Base-by-base conservation (phyloP, 2,329 filamentous ascomycete species). In the Colletotrichum spaethianum region DNA sequence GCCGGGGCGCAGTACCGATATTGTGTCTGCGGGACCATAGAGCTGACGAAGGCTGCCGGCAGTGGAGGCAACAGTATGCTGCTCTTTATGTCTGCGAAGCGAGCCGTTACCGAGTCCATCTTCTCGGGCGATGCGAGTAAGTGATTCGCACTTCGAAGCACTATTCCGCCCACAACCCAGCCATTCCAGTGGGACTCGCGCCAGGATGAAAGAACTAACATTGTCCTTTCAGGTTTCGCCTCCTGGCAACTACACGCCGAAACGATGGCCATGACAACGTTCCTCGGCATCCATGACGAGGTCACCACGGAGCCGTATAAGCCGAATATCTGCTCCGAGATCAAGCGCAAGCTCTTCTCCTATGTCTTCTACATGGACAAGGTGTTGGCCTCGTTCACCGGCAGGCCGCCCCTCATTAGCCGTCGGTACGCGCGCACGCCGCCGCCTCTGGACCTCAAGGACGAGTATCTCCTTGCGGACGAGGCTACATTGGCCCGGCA, bases 321-420 rank as follows among this genome's bases (percentile, higher is more conserved):
- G 20, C 76, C 78, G 2, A 77, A 78, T 0, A 77, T 79, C n/a
- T 72, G 77, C 6, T 76, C 77, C 4, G 80, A 83, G 72, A 74
- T 71, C 61, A 73, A 71, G 36, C 70, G 70, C 33, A 73, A 80
- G 8, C 48, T 83, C 4, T 82, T 82, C 42, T 76, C 78, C 26
- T 75, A 79, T 42, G 63, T 82, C 20, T 82, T 80, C 63, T 76
- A 75, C 20, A 74, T 80, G 44, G 82, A 83, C 63, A 84, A 84
- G 74, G 76, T 80, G 1, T 73, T 82, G 4, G 81, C 82, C 8
- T 80, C 82, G 1, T 83, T 86, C 48, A 84, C 83, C 1, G 84
- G 84, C 1, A 75, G 84, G 6, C 84, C 84, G 3, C 83, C 83
- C 0, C 76, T 84, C 1, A 67, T 85, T 26, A 79, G 79, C 46